Percentiles rank a stretch among this genome's conserved stretches.
phyloP scores from a whole-genome alignment of 2,329 filamentous ascomycete genomes.

The Trichoderma atrobrunneum region DNA sequence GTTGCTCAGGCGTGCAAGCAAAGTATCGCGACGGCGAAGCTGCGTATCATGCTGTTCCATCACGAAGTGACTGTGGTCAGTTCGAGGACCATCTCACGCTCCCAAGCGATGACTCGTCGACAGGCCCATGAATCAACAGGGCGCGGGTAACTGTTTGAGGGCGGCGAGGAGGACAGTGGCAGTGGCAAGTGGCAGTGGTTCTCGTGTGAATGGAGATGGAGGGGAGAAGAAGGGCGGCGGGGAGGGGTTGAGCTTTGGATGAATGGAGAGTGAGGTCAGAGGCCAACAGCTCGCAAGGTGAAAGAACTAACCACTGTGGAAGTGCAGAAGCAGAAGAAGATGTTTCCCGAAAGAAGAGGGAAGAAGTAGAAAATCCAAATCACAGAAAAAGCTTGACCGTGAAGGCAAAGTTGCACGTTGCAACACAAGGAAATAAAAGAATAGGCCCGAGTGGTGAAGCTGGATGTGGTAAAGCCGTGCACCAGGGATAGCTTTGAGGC shows the following conservation, averaged over 20 bases:
- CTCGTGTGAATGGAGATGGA: neutral
- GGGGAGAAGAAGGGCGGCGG: constrained; percentile 6
- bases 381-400: neutral
- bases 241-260: constrained; percentile 13
- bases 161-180: neutral
- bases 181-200: neutral
- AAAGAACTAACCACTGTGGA: constrained; percentile 16
- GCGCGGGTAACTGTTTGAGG: neutral
- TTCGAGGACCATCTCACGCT: constrained; percentile 28
- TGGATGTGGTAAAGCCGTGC: neutral
- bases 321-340: neutral
- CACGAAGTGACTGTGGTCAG: constrained; percentile 41
- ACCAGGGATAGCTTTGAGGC: constrained; percentile 1
- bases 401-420: neutral
- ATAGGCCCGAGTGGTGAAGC: neutral
- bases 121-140: constrained; percentile 23
- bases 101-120: constrained; percentile 24
- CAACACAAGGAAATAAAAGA: neutral
- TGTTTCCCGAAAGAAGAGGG: neutral
- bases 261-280: constrained; percentile 14
- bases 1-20: constrained; percentile 27
- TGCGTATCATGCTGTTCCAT: constrained; percentile 50
- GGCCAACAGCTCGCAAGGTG: constrained; percentile 12
- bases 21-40: constrained; percentile 29
- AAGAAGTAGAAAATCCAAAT: neutral